Conservation (phyloP, 2,329 filamentous ascomycete species). For the Colletotrichum magnum region DNA sequence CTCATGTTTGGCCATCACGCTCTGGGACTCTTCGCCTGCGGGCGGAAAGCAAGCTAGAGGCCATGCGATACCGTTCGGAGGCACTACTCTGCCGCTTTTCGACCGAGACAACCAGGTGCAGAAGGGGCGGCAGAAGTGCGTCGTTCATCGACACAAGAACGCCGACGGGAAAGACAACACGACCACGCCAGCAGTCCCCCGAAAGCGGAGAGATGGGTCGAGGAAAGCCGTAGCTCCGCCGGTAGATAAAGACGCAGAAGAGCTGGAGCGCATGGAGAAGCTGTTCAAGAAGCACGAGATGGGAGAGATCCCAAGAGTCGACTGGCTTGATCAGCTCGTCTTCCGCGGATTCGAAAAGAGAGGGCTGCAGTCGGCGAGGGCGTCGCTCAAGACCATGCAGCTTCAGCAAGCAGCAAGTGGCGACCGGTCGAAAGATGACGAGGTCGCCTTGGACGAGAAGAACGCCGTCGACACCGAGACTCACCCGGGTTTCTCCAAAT, state of each 20-base stretch:
- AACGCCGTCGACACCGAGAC: slow-evolving; percentile 60
- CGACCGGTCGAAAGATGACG: slow-evolving; percentile 53
- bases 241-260: slow-evolving; percentile 81
- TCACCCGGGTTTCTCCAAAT: slow-evolving; percentile 67
- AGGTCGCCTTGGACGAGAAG: slow-evolving; percentile 44
- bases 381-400: slow-evolving; percentile 72
- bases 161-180: slow-evolving; percentile 89
- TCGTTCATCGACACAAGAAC: slow-evolving; percentile 83
- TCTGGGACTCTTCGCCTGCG: slow-evolving; percentile 93
- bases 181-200: slow-evolving; percentile 79
- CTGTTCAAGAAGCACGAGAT: slow-evolving; percentile 98
- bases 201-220: slow-evolving; percentile 64
- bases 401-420: slow-evolving; percentile 59
- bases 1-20: slow-evolving; percentile 88
- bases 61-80: slow-evolving; percentile 92
- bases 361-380: slow-evolving; percentile 74
- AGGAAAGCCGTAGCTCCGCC: slow-evolving; percentile 64
- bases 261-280: slow-evolving; percentile 89
- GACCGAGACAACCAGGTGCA: slow-evolving; percentile 92
- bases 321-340: slow-evolving; percentile 96
- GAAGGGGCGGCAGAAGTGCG: slow-evolving; percentile 93
- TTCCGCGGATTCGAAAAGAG: slow-evolving; percentile 91
- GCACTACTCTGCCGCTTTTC: slow-evolving; percentile 93
- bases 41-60: slow-evolving; percentile 78
- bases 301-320: slow-evolving; percentile 92